Evolutionary conservation across 225 moss, liverwort and hornwort species (phyloP), one percentile per base, ranked within the genome.

Genomic region (Neckera pumila): DNA sequence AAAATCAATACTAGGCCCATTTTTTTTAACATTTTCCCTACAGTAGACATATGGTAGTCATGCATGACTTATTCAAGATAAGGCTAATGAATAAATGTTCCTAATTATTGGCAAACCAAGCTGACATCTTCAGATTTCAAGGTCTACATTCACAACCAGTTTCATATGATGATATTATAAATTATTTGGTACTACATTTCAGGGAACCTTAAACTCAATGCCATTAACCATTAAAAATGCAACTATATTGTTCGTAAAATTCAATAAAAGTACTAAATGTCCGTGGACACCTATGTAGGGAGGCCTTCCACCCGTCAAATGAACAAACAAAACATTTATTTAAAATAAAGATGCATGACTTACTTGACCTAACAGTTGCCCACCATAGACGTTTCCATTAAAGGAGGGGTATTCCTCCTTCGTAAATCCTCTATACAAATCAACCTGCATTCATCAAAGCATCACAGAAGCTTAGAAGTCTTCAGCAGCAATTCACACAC

Each of bases 351-450:
- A 70, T 62, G 73, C 53, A 82, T 30, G 74, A 87, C 93, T 89
- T 92, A 94, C 94, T 90, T 94, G 94, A 77, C 94, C 94, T 82
- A 94, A 59, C 30, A 94, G 87, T 76, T 94, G 94, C 54, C 94
- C 94, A 47, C 94, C 94, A 87, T 90, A 94, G 62, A 94, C 92
- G 88, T 93, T 91, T 58, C 94, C 94, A 66, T 88, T 86, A 67
- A 93, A 93, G n/a, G 93, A 91, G 27, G 94, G 94, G 71, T 91
- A 93, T 53, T 89, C 93, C n/a, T 85, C 88, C 76, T 81, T 51
- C 43, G 94, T 91, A 87, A 77, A 90, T 84, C 93, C 94, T 82
- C 92, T 92, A 83, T 93, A 94, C 20, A 94, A 86, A 93, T 94
- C 94, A 89, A 94, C 93, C 94, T 94, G 93, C 85, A 87, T 72